Evolutionary conservation across 2,329 filamentous ascomycete species (phyloP).

Genomic region (Paracoccidioides brasiliensis): DNA sequence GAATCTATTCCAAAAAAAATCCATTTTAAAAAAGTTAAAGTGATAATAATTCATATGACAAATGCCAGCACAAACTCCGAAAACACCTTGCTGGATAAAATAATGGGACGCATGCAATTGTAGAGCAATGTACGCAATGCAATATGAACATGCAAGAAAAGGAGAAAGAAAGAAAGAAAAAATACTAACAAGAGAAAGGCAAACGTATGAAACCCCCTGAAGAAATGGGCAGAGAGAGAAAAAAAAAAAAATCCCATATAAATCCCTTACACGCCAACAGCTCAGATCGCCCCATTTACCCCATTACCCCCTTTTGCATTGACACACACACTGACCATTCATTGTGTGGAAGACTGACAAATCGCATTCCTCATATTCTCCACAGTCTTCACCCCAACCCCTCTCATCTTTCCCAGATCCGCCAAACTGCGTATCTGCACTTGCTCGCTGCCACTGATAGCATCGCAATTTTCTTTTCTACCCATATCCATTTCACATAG

Average conservation of each 20-base stretch:
- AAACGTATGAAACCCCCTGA: not conserved
- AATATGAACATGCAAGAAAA: not conserved
- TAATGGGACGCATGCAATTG: not conserved
- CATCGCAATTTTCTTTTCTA: slow-evolving; percentile 6
- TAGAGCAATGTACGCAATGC: not conserved
- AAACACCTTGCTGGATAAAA: slow-evolving; percentile 2
- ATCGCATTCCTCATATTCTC: slow-evolving; percentile 34
- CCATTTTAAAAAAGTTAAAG: not conserved
- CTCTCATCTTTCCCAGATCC: slow-evolving; percentile 31
- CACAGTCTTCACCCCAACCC: slow-evolving; percentile 34
- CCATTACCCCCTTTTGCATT: slow-evolving; percentile 14
- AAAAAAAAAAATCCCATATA: slow-evolving; percentile 3
- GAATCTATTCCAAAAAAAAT: not conserved
- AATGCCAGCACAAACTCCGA: not conserved
- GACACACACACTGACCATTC: not conserved
- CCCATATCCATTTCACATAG: slow-evolving; percentile 30
- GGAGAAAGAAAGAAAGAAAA: not conserved
- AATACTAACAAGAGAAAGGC: not conserved
- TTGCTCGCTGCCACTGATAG: slow-evolving; percentile 8
- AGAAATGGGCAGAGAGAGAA: slow-evolving; percentile 10
- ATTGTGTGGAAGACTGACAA: not conserved
- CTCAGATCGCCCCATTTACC: slow-evolving; percentile 8
- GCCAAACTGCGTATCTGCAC: slow-evolving; percentile 24
- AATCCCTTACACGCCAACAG: not conserved
- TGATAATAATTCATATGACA: not conserved